Base-by-base conservation (phyloP, 768 basidiomycete genomes). In the Lentinula sp. region DNA sequence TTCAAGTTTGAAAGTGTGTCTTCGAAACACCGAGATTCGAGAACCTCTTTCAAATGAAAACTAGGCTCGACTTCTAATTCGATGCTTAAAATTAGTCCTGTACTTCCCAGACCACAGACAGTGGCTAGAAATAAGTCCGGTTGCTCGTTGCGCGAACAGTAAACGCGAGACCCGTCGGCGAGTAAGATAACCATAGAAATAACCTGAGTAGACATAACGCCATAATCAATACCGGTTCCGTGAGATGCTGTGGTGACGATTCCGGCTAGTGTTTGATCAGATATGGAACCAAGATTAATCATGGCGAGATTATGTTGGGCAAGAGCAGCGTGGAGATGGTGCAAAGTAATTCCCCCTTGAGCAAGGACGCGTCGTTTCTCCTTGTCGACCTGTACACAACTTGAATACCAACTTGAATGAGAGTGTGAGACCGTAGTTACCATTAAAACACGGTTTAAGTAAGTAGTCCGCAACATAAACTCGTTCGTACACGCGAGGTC, bases 161-260 rank as follows among this genome's bases (percentile, higher is more conserved):
- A 76, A 4, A 89, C 84, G 57, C 83, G 76, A 9, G 84, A 76
- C 18, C 92, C 91, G 71, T 89, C 84, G 13, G 95, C 88, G 13
- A 92, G 77, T 39, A 97, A 78, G 52, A 98, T 69, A 6, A 85
- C 84, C 63, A 98, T 75, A 4, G 88, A 84, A 66, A 83, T 78
- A 58, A 94, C 93, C 65, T 88, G 83, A 18, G 87, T 87, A 10
- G 93, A 93, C 64, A 98, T 83, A 63, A 93, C 90, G 58, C 85
- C 84, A 74, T 83, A 95, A 48, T 74, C 69, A 61, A 89, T 78
- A 45, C 97, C 96, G 11, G 92, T 87, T 57, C 95, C 97, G 78
- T 99, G 97, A 0, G 95, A 95, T 7, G 93, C 93, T 63, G 97
- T 99, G 13, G 93, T 87, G 68, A 98, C 80, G 66, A 95, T 84